These are phyloP conservation scores for Fusarium guadeloupense DNA, from an alignment of 2,329 filamentous ascomycete species.

Conservation along the genomic window DNA sequence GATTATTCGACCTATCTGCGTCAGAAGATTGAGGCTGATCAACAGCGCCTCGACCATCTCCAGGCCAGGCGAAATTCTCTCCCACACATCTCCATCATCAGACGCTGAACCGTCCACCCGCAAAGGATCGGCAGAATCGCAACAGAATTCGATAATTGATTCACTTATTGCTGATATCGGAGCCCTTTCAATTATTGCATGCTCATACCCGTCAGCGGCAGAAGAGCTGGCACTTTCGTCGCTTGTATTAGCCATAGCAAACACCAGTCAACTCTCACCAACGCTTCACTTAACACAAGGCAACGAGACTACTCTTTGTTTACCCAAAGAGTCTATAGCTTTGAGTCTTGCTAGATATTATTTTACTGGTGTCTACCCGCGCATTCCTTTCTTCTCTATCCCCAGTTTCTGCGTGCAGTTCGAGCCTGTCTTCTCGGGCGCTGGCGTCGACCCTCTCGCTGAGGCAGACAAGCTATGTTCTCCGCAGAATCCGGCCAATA, in stretches of 20 bases:
- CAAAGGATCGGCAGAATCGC: background rate
- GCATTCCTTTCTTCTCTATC: constrained; percentile 16
- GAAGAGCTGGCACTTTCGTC: background rate
- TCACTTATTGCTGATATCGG: constrained; percentile 9
- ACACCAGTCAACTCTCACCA: constrained; percentile 6
- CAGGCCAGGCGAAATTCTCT: background rate
- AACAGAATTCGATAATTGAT: constrained; percentile 5
- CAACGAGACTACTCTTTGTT: background rate
- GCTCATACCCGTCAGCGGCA: background rate
- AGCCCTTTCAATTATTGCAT: constrained; percentile 3
- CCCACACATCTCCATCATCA: fast-evolving
- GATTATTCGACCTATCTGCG: constrained; percentile 4
- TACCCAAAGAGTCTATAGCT: background rate
- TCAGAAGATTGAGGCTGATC: constrained; percentile 1
- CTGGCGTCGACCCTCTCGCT: background rate
- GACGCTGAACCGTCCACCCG: background rate
- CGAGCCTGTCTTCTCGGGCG: constrained; percentile 14
- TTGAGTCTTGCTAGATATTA: constrained; percentile 1
- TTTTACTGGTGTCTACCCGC: background rate
- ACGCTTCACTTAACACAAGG: background rate
- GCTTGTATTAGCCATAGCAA: constrained; percentile 3
- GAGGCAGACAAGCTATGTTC: background rate
- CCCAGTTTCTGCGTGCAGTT: constrained; percentile 16
- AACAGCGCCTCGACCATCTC: background rate
- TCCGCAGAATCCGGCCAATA: background rate